Base-by-base conservation (phyloP, 495 filamentous ascomycete species). In the Amniculicola lignicola region DNA sequence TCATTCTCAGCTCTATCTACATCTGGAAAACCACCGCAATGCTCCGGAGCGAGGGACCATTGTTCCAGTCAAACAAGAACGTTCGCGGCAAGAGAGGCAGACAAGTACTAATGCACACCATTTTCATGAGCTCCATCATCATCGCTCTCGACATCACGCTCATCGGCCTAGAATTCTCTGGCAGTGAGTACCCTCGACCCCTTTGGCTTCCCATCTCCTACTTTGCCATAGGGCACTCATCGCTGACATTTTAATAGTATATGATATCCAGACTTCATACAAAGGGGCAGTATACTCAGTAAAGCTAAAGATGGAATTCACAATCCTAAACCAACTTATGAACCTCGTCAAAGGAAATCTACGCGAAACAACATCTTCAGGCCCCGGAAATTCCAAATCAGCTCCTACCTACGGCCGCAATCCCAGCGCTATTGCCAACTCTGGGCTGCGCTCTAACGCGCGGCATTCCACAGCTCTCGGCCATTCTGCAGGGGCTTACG, bases 281-380 rank as follows among this genome's bases (percentile, higher is more conserved):
- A 69, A 72, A 29, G 54, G 62, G 7, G 66, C 69, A 39, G 61
- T 69, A 31, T 72, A 72, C 54, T 47, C 56, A 21, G 49, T 72
- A 16, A 74, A 74, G 43, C 44, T 74, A 12, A 63, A 69, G 45
- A 65, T 74, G 18, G 71, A 74, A 55, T 72, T 72, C 44, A 16
- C 67, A 15, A 66, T 72, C 38, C 59, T 74, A 28, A 74, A 74
- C 45, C 3, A 45, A 19, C 54, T 65, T 28, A 51, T 48, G n/a
- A 33, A 59, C 37, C 50, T 38, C 28, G 21, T 38, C 23, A 39
- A 53, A 44, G 10, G 50, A 6, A 31, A 35, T 11, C 35, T 53
- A 10, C n/a, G n/a, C n/a, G n/a, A n/a, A n/a, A n/a, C n/a, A n/a
- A n/a, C n/a, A n/a, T n/a, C n/a, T n/a, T n/a, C n/a, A n/a, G 4